These are phyloP conservation scores for Musa itinerans DNA, from an alignment of 176 grass and related monocot species.

Conservation along the genomic window DNA sequence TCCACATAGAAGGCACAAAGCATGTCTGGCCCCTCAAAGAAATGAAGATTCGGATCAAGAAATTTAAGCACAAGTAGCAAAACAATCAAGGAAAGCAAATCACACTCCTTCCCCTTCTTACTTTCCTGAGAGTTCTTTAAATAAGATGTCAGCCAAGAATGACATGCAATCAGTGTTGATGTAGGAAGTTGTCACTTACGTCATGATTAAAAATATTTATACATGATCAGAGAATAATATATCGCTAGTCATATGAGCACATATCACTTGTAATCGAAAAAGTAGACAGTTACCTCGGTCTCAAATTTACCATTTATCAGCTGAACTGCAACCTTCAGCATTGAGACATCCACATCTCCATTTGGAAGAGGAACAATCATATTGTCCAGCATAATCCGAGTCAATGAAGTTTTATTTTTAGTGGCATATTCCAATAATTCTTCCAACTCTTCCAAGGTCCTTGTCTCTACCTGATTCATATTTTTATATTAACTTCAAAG, in stretches of 20 bases:
- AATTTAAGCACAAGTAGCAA: neutral
- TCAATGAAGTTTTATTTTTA: conserved; percentile 63
- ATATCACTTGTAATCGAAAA: neutral
- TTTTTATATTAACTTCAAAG: neutral
- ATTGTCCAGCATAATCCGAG: conserved; percentile 96
- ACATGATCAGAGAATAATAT: neutral
- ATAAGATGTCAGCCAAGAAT: no score
- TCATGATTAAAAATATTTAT: no score
- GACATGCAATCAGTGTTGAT: no score
- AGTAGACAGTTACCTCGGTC: conserved; percentile 55
- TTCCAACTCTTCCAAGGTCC: conserved; percentile 77
- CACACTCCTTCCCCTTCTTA: neutral
- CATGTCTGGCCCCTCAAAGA: neutral
- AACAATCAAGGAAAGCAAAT: neutral
- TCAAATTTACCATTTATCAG: conserved; percentile 91
- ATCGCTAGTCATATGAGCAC: neutral
- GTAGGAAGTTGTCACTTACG: no score
- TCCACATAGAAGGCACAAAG: no score
- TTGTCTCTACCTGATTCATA: conserved; percentile 73
- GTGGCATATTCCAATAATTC: conserved; percentile 62
- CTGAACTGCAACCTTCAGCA: conserved; percentile 80
- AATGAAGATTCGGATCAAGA: neutral
- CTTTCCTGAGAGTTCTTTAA: neutral
- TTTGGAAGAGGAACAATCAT: conserved; percentile 77
- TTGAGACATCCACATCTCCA: conserved; percentile 77